Base-by-base conservation (phyloP, 1,284 basidiomycete genomes). In the Cryptococcus sp. region DNA sequence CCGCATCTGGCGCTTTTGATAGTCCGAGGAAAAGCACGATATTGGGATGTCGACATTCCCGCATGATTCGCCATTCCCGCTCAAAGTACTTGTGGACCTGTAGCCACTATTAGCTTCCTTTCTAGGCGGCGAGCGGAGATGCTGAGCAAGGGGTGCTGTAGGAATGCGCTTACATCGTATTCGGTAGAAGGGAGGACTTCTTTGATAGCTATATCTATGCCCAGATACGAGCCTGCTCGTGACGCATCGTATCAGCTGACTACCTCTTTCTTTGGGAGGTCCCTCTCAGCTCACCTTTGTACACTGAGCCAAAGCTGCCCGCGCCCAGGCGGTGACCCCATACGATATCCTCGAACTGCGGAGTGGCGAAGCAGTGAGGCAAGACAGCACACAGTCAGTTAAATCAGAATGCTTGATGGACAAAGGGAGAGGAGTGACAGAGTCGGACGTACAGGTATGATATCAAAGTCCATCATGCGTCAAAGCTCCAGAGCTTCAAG, bases 121-220 rank as follows among this genome's bases (percentile, higher is more conserved):
- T 10, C 13, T 10, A 8, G 8, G 31, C 13, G 31, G 39, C 15
- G 35, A n/a, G 31, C 13, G 31, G 31, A 7, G 35, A 15, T 10
- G 31, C 2, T 2, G 31, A 35, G 31, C 31, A 35, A 35, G 31
- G 25, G 25, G 25, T 25, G 25, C 25, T 35, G 35, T 17, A 15
- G 22, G 47, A 27, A 17, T 25, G 27, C 16, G 57, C 72, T 65
- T 47, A 78, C 90, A 70, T 95, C 91, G 77, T 96, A 95, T 66
- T 89, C 89, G 16, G 82, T 90, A 16, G 89, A 92, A 0, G 91
- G 90, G 3, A 93, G 82, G 3, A 96, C 90, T 80, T 95, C 93
- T 80, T 98, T 98, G 80, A 97, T 91, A 40, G 93, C 93, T 27
- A 98, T 91, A 67, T 95, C 91, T 65, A 96, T 90, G 3, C 93